Percentiles rank a stretch among this genome's conserved stretches.
These are phyloP conservation scores for Cyclotella atomus DNA, from an alignment of 108 stramenopile species.

Conservation along the genomic window DNA sequence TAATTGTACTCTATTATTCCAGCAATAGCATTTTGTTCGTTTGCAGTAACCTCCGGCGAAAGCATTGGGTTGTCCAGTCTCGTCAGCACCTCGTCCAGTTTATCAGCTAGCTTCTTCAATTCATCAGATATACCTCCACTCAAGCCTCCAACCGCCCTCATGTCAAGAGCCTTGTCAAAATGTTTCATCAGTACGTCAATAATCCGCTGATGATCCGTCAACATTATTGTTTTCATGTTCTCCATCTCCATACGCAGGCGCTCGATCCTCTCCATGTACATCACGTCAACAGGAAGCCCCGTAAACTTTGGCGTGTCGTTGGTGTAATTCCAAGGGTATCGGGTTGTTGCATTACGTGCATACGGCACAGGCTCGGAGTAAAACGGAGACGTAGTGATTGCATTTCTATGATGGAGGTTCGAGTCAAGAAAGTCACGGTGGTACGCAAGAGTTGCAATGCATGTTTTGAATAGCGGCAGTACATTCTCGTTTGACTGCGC, in stretches of 20 bases:
- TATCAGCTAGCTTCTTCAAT: too few species aligned
- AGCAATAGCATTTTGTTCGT: too few species aligned
- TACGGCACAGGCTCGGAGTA: neutral
- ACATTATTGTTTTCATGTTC: too few species aligned
- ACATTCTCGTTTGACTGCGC: neutral
- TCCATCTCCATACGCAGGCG: too few species aligned
- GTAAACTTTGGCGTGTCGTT: slow-evolving; percentile 12
- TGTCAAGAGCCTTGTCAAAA: neutral
- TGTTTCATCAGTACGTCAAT: neutral
- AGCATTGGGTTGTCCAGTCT: too few species aligned
- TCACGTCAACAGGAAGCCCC: slow-evolving; percentile 12
- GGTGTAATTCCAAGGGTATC: slow-evolving; percentile 13
- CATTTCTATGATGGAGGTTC: neutral
- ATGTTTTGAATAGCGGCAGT: slow-evolving; percentile 10
- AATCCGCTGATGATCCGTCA: too few species aligned
- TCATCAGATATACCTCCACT: too few species aligned
- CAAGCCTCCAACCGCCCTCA: neutral
- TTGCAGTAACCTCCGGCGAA: too few species aligned
- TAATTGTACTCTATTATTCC: too few species aligned
- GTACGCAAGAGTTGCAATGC: neutral
- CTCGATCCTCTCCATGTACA: neutral
- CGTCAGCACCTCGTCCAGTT: too few species aligned
- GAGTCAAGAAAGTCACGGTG: neutral
- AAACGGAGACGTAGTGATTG: neutral
- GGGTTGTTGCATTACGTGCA: neutral